phyloP scores from a whole-genome alignment of 306 rosid species.

The Notholithocarpus densiflorus region DNA sequence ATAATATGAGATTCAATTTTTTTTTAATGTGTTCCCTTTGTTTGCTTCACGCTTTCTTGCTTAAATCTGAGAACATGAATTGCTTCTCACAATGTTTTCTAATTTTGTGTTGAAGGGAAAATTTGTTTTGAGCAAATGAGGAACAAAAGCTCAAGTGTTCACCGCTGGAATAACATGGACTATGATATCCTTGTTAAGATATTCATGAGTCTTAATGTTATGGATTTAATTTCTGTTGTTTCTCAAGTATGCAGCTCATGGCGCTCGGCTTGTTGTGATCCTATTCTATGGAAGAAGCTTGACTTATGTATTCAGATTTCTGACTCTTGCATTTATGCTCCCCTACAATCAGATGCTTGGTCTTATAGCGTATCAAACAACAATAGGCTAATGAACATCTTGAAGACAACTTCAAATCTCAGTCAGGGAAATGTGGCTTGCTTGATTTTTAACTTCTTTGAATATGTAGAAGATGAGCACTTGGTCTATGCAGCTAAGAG shows the following conservation, averaged over 20 bases:
- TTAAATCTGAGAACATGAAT: no score
- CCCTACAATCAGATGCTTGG: not conserved
- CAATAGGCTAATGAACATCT: not conserved
- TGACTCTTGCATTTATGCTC: not conserved
- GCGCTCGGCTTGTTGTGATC: no score
- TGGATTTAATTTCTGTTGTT: conserved; percentile 6
- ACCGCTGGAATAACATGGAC: not conserved
- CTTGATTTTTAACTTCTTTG: conserved; percentile 16
- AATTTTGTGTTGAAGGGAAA: no score
- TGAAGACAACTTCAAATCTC: conserved; percentile 16
- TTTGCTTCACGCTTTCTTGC: no score
- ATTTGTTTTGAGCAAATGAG: not conserved
- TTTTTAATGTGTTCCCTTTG: no score
- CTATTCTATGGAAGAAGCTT: not conserved
- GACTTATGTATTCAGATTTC: not conserved
- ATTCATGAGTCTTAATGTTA: conserved; percentile 19
- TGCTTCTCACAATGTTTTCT: no score
- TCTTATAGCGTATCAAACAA: no score
- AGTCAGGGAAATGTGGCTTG: conserved; percentile 12
- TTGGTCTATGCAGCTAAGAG: conserved; percentile 17
- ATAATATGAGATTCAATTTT: no score
- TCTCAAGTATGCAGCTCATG: not conserved
- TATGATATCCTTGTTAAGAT: conserved; percentile 12
- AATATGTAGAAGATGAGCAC: not conserved
- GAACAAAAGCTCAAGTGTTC: not conserved